phyloP scores from a whole-genome alignment of 2,329 filamentous ascomycete genomes.

The Botrytis cinerea region DNA sequence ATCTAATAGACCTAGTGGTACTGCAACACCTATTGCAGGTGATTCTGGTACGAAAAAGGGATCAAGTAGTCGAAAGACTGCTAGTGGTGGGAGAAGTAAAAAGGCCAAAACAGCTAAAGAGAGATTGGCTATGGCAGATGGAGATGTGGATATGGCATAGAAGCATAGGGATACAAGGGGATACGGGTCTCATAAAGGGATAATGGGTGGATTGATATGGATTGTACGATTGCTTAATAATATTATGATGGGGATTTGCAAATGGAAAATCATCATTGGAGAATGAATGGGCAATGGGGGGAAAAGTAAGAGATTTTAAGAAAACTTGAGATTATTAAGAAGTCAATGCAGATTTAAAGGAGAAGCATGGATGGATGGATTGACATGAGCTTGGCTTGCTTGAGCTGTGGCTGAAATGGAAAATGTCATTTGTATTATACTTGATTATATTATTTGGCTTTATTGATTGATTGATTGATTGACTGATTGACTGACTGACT shows the following conservation, averaged over 20 bases:
- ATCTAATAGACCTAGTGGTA: constrained; percentile 78
- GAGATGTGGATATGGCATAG: constrained; percentile 44
- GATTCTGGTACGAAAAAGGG: constrained; percentile 50
- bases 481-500: background rate
- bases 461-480: background rate
- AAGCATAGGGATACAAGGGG: background rate
- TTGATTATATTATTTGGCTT: background rate
- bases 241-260: constrained; percentile 3
- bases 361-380: background rate
- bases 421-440: constrained; percentile 2
- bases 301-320: background rate
- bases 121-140: constrained; percentile 67
- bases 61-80: constrained; percentile 45
- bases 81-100: constrained; percentile 55
- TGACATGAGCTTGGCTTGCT: background rate
- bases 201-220: constrained; percentile 1
- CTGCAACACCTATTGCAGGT: constrained; percentile 74
- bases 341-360: background rate
- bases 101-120: constrained; percentile 71
- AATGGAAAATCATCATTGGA: background rate
- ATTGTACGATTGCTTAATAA: constrained; percentile 17
- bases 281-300: background rate
- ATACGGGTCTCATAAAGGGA: background rate
- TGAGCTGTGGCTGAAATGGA: background rate
- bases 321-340: background rate